Evolutionary conservation across 306 rosid species (phyloP).

Genomic region (apple (Malus domestica)): DNA sequence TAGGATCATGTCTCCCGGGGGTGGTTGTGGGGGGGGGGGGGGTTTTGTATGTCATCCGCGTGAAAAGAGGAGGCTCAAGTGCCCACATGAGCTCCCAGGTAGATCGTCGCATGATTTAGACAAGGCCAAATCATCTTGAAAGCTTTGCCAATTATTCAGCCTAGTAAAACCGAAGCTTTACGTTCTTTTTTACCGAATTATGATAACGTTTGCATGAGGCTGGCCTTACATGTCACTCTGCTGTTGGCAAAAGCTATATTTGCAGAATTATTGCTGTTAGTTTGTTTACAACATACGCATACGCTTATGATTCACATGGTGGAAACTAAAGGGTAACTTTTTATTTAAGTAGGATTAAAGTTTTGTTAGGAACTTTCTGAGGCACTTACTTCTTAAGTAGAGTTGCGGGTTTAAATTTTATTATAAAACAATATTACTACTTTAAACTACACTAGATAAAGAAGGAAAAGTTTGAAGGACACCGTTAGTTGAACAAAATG

Average conservation of each 20-base stretch:
- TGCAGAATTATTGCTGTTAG: background rate
- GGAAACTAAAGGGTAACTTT: background rate
- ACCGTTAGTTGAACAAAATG: no score
- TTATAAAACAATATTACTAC: no score
- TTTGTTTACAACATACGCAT: conserved; percentile 11
- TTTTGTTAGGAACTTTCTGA: background rate
- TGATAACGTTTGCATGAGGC: conserved; percentile 16
- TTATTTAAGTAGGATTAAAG: background rate
- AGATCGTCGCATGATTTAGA: background rate
- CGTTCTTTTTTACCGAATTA: background rate
- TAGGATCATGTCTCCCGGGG: background rate
- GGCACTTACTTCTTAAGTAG: background rate
- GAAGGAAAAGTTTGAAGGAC: no score
- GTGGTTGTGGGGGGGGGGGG: background rate
- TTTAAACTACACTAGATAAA: no score
- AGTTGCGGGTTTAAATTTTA: no score
- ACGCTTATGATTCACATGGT: conserved; percentile 5
- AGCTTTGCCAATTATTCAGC: background rate
- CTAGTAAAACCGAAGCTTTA: background rate
- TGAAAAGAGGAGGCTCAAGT: conserved; percentile 11
- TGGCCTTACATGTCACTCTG: conserved; percentile 12
- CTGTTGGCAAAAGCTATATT: background rate
- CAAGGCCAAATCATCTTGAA: background rate
- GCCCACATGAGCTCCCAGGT: background rate
- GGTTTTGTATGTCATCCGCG: conserved; percentile 18